Base-by-base conservation (phyloP, 2,329 filamentous ascomycete species). In the Claviceps citrina region DNA sequence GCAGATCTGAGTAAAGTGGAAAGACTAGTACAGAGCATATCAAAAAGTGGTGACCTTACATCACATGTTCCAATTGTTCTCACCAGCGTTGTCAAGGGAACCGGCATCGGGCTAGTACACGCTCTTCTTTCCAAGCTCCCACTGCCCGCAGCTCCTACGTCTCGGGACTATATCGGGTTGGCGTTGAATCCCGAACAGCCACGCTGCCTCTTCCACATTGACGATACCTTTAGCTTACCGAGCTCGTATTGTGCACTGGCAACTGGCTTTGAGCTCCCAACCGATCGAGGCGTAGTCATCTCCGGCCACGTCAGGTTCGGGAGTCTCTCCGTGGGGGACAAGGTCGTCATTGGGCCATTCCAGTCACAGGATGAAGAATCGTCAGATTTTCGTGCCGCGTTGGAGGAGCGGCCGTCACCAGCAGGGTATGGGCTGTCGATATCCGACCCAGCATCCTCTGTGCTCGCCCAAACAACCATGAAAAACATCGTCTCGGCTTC, bases 221-320 rank as follows among this genome's bases (percentile, higher is more conserved):
- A 96, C 54, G 89, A 95, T 49, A 77, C 86, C 1, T 96, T 93
- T 57, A 82, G 73, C 43, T 71, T 87, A 12, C 73, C 80, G 1
- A 71, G 73, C 1, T 74, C 76, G 1, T 77, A 76, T 46, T 45
- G 45, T 50, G 44, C 38, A 9, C 39, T 54, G 28, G 40, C 47
- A 18, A 47, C 46, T 6, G 44, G 41, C 12, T 32, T 44, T 5
- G 40, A 45, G 4, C 40, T 40, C 18, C 41, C 44, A 5, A n/a
- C 43, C 1, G 67, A 71, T 38, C 60, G 65, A 16, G 79, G 79
- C 7, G 70, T 76, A n/a, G 83, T 98, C 12, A 71, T 95, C 5
- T 87, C 85, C 31, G 89, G 89, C 0, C 75, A 91, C 46, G 66
- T 95, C 10, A 78, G 81, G n/a, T 81, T 82, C 47, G 89, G 87